Evolutionary conservation across 2,329 filamentous ascomycete genomes (phyloP).

Genomic region (Apiospora kogelbergensis): DNA sequence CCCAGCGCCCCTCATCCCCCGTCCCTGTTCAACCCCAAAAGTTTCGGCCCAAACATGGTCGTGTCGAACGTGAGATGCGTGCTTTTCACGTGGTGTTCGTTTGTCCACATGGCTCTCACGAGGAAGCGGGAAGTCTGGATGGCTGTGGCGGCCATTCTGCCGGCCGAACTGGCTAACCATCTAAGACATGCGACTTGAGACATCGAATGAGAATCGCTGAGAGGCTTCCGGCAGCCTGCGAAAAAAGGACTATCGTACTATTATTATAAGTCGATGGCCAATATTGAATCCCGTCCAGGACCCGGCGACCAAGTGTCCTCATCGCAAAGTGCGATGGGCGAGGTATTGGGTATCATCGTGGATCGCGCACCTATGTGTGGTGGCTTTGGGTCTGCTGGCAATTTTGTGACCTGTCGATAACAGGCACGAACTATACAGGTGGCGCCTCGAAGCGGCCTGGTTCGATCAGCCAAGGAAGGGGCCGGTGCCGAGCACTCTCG

Average conservation of each 20-base stretch:
- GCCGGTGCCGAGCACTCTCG: background rate
- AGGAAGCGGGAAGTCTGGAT: background rate
- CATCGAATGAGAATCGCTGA: slow-evolving; percentile 8
- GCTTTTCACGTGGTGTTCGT: slow-evolving; percentile 23
- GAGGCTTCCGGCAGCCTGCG: slow-evolving; percentile 2
- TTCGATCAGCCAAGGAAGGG: background rate
- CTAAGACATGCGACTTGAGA: slow-evolving; percentile 11
- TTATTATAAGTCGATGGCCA: background rate
- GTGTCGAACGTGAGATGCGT: slow-evolving; percentile 13
- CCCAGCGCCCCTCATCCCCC: background rate
- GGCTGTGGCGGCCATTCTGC: slow-evolving; percentile 4
- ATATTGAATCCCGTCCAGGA: background rate
- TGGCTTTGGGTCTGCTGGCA: background rate
- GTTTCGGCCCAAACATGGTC: slow-evolving; percentile 15
- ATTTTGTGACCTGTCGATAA: background rate
- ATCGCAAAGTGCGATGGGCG: background rate
- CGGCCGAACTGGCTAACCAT: background rate
- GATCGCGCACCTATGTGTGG: background rate
- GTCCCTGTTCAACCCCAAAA: slow-evolving; percentile 17
- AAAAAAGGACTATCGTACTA: background rate
- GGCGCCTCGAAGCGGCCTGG: background rate
- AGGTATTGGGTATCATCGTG: background rate
- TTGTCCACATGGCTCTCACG: slow-evolving; percentile 11
- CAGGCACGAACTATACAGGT: background rate
- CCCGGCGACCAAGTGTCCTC: background rate